Base-by-base conservation (phyloP, 2,329 filamentous ascomycete species). In the Ceratocystiopsis sp. region DNA sequence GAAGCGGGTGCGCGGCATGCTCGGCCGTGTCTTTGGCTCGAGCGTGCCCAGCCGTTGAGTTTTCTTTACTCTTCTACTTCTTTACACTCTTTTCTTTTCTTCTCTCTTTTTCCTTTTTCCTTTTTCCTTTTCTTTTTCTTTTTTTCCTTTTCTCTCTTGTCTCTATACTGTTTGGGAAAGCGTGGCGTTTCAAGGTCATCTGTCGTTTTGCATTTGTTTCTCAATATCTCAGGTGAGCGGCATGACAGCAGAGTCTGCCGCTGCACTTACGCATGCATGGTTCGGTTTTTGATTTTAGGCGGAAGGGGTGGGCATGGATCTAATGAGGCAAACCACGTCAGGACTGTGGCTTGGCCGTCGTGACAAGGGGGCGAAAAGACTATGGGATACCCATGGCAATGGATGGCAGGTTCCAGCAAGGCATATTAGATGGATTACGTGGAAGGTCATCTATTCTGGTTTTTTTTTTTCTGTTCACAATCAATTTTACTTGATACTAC, bases 11-110 rank as follows among this genome's bases (percentile, higher is more conserved):
- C 63, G 67, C 35, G 67, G 69, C 48, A 63, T 74, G 59, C 69
- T 69, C 57, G 66, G 65, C 33, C 67, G 71, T 37, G 62, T 74
- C 46, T 69, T 74, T 46, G 62, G 61, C 41, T 57, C 61, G 3
- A 47, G 45, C 42, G 61, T 65, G 45, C 49, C 59, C 25, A 59
- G 61, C 46, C 61, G 63, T 55, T 65, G 25, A 45, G 12, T n/a
- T 19, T 14, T 32, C 16, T 38, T 17, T 32, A 21, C 4, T 4
- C 35, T 16, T 29, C 17, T 29, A 34, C 21, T 13, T 29, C 15
- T 21, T 40, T 15, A n/a, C 19, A 38, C 36, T 40, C 5, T 11
- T n/a, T 45, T n/a, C 5, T 34, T 34, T 6, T 34, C 33, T 29
- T 40, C 35, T 33, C 33, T 17, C 3, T 18, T 35, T 46, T 35